Evolutionary conservation across 2,329 filamentous ascomycete genomes (phyloP).

Genomic region (Tothia fuscella): DNA sequence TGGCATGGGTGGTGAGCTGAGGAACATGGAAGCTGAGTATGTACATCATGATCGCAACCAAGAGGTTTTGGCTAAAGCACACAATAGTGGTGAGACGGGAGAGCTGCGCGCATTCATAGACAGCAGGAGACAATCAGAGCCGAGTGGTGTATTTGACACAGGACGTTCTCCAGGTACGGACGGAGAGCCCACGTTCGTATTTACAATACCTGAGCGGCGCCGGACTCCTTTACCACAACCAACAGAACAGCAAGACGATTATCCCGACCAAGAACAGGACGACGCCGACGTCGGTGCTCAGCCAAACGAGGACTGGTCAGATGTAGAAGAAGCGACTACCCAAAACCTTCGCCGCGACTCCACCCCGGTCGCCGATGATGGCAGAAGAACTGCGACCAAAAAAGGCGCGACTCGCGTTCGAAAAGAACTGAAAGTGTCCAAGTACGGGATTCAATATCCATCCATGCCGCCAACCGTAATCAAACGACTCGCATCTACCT

Average conservation of each 20-base stretch:
- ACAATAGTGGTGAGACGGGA: constrained; percentile 9
- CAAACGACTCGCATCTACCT: constrained; percentile 58
- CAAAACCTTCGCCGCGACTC: constrained; percentile 4
- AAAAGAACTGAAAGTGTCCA: constrained; percentile 49
- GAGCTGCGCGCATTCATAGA: constrained; percentile 9
- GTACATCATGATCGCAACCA: constrained; percentile 21
- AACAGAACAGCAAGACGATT: constrained; percentile 16
- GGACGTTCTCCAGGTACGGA: constrained; percentile 6
- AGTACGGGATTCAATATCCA: constrained; percentile 63
- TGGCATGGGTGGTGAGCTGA: constrained; percentile 5
- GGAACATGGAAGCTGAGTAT: not conserved
- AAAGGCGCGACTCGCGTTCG: constrained; percentile 17
- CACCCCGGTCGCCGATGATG: not conserved
- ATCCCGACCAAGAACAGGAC: constrained; percentile 3
- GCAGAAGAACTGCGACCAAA: constrained; percentile 16
- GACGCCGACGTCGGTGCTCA: constrained; percentile 21
- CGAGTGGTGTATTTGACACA: constrained; percentile 2
- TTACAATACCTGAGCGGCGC: constrained; percentile 7
- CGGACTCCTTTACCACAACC: constrained; percentile 16
- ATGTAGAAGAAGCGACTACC: constrained; percentile 1
- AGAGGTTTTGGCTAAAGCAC: too few relatives aligned
- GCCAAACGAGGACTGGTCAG: constrained; percentile 20
- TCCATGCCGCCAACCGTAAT: constrained; percentile 61
- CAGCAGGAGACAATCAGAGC: constrained; percentile 9
- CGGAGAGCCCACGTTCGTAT: constrained; percentile 11